Conservation (phyloP, 306 rosid genomes). For the Astragalus glycyphyllos region DNA sequence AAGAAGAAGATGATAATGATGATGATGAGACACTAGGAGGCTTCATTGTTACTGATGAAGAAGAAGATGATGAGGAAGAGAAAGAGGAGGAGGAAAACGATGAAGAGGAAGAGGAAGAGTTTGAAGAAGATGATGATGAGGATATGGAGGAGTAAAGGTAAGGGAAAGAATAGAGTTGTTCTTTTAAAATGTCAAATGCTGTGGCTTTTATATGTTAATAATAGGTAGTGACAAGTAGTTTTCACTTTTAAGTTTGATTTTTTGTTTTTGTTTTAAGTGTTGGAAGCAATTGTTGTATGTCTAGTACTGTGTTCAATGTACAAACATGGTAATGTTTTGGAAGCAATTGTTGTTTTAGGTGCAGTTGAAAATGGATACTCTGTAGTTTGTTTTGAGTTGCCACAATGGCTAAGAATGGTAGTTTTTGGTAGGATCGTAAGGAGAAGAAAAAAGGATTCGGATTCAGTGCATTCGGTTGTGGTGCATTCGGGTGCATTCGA, state of each 20-base stretch:
- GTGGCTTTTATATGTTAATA: slow-evolving; percentile 11
- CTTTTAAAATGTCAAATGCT: neutral
- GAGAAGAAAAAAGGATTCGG: too few species aligned
- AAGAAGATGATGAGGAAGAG: slow-evolving; percentile 46
- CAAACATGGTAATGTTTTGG: neutral
- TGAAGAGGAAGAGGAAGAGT: slow-evolving; percentile 53
- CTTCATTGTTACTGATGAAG: slow-evolving; percentile 70
- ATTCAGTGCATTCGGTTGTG: too few species aligned
- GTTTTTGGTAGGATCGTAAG: too few species aligned
- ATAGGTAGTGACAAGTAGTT: neutral
- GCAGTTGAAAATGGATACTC: too few species aligned
- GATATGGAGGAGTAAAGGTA: slow-evolving; percentile 38
- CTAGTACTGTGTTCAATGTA: neutral
- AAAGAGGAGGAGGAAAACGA: slow-evolving; percentile 49
- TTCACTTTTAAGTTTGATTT: slow-evolving; percentile 8
- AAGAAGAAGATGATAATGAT: slow-evolving; percentile 37
- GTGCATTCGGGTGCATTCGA: too few species aligned
- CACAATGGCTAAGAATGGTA: too few species aligned
- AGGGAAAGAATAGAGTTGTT: neutral
- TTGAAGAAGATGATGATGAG: slow-evolving; percentile 48
- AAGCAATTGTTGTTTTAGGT: too few species aligned
- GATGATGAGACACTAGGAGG: slow-evolving; percentile 73
- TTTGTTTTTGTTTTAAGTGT: neutral
- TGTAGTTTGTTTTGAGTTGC: too few species aligned
- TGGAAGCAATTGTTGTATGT: neutral